Conservation (phyloP, 2,329 filamentous ascomycete species). For the Ophiostoma novo-ulmi region DNA sequence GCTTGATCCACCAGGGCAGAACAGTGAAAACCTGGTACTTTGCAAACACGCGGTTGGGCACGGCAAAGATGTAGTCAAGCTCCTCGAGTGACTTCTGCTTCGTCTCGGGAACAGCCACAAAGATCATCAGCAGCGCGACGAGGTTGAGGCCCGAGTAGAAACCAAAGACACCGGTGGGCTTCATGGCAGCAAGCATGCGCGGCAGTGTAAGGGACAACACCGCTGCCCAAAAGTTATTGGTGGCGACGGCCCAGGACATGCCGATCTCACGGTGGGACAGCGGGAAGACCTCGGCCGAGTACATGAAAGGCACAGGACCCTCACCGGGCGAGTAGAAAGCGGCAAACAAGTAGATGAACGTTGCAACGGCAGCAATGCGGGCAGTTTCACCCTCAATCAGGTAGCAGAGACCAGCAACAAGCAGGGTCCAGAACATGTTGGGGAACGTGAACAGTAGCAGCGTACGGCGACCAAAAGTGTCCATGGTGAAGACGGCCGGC, state of each 20-base stretch:
- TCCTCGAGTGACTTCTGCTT: conserved; percentile 55
- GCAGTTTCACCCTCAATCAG: conserved; percentile 25
- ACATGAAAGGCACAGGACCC: conserved; percentile 64
- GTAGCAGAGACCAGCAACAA: conserved; percentile 35
- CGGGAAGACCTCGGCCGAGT: conserved; percentile 65
- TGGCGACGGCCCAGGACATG: conserved; percentile 39
- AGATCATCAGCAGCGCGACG: conserved; percentile 53
- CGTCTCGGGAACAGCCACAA: conserved; percentile 54
- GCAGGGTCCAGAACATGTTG: conserved; percentile 60
- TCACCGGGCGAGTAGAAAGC: conserved; percentile 43
- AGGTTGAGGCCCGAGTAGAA: conserved; percentile 55
- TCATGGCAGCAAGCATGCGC: conserved; percentile 43
- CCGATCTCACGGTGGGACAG: conserved; percentile 66
- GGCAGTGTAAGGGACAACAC: conserved; percentile 30
- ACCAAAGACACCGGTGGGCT: conserved; percentile 40
- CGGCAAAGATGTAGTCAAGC: conserved; percentile 57
- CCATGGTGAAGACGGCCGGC: conserved; percentile 61
- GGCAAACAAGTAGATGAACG: conserved; percentile 39
- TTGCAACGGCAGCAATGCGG: conserved; percentile 45
- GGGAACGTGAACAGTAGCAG: conserved; percentile 62
- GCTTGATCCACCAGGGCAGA: conserved; percentile 25
- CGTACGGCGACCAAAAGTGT: conserved; percentile 59
- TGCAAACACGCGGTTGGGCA: conserved; percentile 45
- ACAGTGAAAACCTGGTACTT: conserved; percentile 32
- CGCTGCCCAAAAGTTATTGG: conserved; percentile 25